Base-by-base conservation (phyloP, 345 rosid genomes). In the Citrus cavaleriei region DNA sequence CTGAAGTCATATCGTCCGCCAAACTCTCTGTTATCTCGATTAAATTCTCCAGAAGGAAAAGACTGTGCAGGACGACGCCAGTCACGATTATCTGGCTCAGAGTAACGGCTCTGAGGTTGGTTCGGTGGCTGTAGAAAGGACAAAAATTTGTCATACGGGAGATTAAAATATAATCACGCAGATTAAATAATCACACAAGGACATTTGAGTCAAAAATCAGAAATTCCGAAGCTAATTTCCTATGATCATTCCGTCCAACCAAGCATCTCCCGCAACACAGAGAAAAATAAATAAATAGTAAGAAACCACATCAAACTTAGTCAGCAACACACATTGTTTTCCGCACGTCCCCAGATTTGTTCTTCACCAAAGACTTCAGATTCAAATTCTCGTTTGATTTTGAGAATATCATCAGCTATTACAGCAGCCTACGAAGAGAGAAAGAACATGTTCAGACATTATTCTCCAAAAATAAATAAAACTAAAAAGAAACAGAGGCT, bases 51-150 rank as follows among this genome's bases (percentile, higher is more conserved):
- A 70, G 94, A 40, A 12, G 88, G 24, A 81, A 91, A 51, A 75
- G 83, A 54, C 62, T 87, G 93, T 67, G 91, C 88, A 61, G 92
- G 76, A 78, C 97, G 97, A 35, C 91, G 97, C 98, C 97, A 96
- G 77, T 96, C 97, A 71, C 98, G 98, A 82, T 84, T 96, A 84
- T 94, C 98, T 37, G 91, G 88, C 86, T 96, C 97, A 38, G 91
- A 81, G 76, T 84, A 94, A 46, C 98, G 95, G 80, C 74, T 83
- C 81, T 78, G 95, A 82, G 79, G 28, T 83, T 86, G 92, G 86
- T 6, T 86, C 62, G 78, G 83, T 25, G 78, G 83, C 97, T 91
- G 86, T 19, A 62, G n/a, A 46, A 71, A 38, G 25, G 34, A 21
- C 1, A 49, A 78, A n/a, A 18, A 7, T 40, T 68, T 42, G 12